phyloP scores from a whole-genome alignment of 1,139 yeast species.

The Debaryomycetaceae sp. region DNA sequence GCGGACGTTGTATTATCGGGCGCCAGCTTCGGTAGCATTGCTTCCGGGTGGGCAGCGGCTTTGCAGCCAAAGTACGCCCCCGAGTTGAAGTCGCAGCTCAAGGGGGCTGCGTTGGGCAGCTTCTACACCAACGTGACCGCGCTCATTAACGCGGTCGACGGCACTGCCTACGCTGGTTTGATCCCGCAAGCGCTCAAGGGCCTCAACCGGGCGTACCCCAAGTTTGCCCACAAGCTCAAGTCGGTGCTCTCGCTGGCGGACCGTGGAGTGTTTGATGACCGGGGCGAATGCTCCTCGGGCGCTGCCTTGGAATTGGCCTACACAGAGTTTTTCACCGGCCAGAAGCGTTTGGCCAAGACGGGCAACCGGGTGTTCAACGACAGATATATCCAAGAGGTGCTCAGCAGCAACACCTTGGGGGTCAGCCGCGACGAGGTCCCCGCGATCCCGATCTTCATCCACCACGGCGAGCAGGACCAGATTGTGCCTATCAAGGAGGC shows the following conservation, averaged over 20 bases:
- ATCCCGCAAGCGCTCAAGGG: constrained; percentile 24
- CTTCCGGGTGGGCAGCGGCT: constrained; percentile 20
- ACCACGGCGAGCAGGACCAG: constrained; percentile 17
- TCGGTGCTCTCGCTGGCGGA: not conserved
- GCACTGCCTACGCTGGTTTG: constrained; percentile 23
- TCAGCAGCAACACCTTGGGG: constrained; percentile 12
- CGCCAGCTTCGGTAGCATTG: constrained; percentile 21
- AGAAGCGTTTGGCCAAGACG: not conserved
- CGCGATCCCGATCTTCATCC: constrained; percentile 17
- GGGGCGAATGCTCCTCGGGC: no score
- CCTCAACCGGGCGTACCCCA: constrained; percentile 23
- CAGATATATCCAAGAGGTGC: constrained; percentile 8
- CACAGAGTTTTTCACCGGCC: constrained; percentile 6
- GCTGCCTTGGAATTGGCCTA: constrained; percentile 6
- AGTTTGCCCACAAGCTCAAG: not conserved
- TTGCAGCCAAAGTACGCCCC: constrained; percentile 28
- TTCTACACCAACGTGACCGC: constrained; percentile 22
- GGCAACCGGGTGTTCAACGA: constrained; percentile 9
- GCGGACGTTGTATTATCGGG: constrained; percentile 19
- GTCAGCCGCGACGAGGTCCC: constrained; percentile 12
- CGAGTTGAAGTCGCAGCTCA: constrained; percentile 18
- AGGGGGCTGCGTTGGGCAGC: constrained; percentile 33
- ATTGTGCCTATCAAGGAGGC: constrained; percentile 14
- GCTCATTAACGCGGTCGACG: constrained; percentile 23
- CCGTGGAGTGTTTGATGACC: no score